phyloP scores from a whole-genome alignment of 2,329 filamentous ascomycete species.

The Anisogramma anomala region DNA sequence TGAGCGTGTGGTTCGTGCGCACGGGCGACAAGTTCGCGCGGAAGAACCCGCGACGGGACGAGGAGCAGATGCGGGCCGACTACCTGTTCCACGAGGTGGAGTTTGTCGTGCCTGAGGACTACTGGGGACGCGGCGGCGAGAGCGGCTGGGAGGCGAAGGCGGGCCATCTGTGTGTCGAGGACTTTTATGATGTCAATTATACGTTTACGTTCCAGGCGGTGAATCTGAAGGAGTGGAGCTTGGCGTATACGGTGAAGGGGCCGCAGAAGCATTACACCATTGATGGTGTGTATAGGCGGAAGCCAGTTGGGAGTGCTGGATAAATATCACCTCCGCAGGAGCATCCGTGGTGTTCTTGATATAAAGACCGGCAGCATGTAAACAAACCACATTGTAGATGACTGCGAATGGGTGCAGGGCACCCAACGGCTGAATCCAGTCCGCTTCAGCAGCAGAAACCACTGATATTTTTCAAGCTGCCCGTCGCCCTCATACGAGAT shows the following conservation, averaged over 20 bases:
- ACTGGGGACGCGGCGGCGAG: conserved; percentile 18
- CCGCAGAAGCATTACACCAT: conserved; percentile 65
- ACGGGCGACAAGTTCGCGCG: conserved; percentile 48
- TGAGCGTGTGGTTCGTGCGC: conserved; percentile 66
- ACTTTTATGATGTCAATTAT: conserved; percentile 61
- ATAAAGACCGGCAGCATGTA: too few relatives aligned
- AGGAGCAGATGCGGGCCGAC: conserved; percentile 52
- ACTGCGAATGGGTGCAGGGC: too few relatives aligned
- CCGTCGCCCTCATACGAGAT: too few relatives aligned
- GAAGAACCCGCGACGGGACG: conserved; percentile 63
- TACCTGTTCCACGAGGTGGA: conserved; percentile 67
- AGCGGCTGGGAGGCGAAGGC: conserved; percentile 52
- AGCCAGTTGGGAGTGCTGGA: too few relatives aligned
- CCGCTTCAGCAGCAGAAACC: too few relatives aligned
- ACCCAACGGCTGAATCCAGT: too few relatives aligned
- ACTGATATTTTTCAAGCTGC: too few relatives aligned
- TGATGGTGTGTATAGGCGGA: conserved; percentile 38
- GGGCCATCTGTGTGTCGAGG: conserved; percentile 58
- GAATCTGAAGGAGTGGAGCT: conserved; percentile 44
- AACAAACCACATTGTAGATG: too few relatives aligned
- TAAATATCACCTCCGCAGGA: too few relatives aligned
- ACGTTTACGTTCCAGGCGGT: conserved; percentile 52
- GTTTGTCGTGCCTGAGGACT: conserved; percentile 34
- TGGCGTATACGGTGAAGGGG: conserved; percentile 56
- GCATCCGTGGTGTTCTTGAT: too few relatives aligned